Conservation (phyloP, 2,329 filamentous ascomycete genomes). For the Clarireedia hainanense region DNA sequence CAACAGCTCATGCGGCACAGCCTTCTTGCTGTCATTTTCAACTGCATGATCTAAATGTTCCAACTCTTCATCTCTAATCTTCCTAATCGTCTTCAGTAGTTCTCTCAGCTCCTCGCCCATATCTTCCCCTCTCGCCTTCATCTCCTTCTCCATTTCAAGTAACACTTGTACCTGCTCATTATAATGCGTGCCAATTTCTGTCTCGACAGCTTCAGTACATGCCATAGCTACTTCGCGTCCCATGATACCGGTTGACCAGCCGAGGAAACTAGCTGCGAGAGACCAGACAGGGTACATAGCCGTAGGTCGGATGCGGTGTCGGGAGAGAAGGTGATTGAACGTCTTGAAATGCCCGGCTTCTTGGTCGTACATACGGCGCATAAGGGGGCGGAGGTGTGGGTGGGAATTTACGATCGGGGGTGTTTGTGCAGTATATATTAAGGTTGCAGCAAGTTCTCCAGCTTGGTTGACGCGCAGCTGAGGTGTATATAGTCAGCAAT, state of each 20-base stretch:
- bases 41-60: conserved; percentile 96
- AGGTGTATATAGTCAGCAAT: not conserved
- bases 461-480: conserved; percentile 93
- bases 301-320: conserved; percentile 85
- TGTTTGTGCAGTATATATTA: conserved; percentile 88
- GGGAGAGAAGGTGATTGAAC: conserved; percentile 76
- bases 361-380: conserved; percentile 98
- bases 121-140: conserved; percentile 70
- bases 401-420: conserved; percentile 72
- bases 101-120: conserved; percentile 69
- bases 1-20: conserved; percentile 80
- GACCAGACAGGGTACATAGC: conserved; percentile 90
- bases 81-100: conserved; percentile 65
- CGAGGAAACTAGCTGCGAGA: conserved; percentile 68
- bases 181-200: conserved; percentile 93
- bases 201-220: conserved; percentile 96
- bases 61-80: conserved; percentile 89
- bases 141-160: conserved; percentile 70
- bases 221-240: conserved; percentile 96
- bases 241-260: conserved; percentile 83
- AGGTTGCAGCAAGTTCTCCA: conserved; percentile 89
- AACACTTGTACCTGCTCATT: conserved; percentile 82
- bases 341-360: conserved; percentile 80
- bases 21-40: conserved; percentile 84
- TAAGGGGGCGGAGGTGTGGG: conserved; percentile 80